Evolutionary conservation across 345 rosid species (phyloP), one percentile per base, ranked within the genome.

Genomic region (Acer yangbiense): DNA sequence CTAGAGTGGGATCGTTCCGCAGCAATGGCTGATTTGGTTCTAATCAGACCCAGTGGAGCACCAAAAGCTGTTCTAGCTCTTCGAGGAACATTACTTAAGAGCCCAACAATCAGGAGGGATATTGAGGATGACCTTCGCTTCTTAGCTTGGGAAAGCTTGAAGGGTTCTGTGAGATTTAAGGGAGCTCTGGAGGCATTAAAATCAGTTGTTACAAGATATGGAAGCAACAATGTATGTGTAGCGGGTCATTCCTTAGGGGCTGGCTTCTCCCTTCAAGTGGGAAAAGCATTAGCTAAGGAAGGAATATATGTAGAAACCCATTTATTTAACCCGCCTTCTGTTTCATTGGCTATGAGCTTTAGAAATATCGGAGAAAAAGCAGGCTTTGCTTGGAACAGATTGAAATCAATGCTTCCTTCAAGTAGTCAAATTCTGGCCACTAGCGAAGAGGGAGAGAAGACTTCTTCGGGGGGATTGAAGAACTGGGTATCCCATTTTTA

Each of bases 201-300:
- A 63, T 82, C 88, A 7, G 88, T 88, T n/a, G 94, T 94, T 20
- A 88, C 84, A 80, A 89, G 87, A 73, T 89, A 89, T 25, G 99
- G 98, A 39, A 93, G 98, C 83, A 81, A 78, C 82, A 90, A 90
- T 44, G 97, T 93, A 0, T 94, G 97, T 80, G 69, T 94, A 14
- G 97, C 93, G 6, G 98, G 98, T 41, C 99, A 96, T 86, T 96
- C 99, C 0, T 81, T 96, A 52, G 99, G 99, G 65, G 99, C 99
- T 35, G 98, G 97, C 27, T 92, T 96, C 78, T 98, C 99, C 39
- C 80, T 96, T 41, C 99, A 96, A 81, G 98, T 93, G 9, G 99
- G 98, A n/a, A 96, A 94, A 77, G 87, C 98, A 8, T 85, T 96
- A 81, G 99, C 98, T 0, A 90, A 91, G 81, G 91, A 96, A 74